These are phyloP conservation scores for Trametes pubescens DNA, from an alignment of 1,284 basidiomycete species.

Conservation along the genomic window DNA sequence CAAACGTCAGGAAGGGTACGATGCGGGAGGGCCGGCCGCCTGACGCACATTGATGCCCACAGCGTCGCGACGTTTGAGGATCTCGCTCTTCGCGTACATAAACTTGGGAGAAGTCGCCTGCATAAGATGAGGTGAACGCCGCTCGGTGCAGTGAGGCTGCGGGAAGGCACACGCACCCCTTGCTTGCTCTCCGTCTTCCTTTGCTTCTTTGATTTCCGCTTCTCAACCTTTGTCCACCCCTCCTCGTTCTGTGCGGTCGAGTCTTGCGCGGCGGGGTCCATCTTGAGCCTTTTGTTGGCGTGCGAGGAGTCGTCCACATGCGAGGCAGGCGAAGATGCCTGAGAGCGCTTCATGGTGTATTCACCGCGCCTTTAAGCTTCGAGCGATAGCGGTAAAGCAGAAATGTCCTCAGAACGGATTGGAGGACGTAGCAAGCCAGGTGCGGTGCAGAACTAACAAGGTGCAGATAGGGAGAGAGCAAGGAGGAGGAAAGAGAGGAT, in stretches of 20 bases:
- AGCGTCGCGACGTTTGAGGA: slow-evolving; percentile 72
- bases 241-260: slow-evolving; percentile 33
- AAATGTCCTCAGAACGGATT: not conserved
- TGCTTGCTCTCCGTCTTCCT: slow-evolving; percentile 62
- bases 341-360: slow-evolving; percentile 30
- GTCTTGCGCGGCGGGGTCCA: slow-evolving; percentile 12
- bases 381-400: not conserved
- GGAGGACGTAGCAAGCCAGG: not conserved
- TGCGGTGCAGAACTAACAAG: too few relatives aligned
- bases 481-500: too few relatives aligned
- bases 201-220: slow-evolving; percentile 62
- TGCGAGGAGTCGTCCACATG: not conserved
- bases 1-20: not conserved
- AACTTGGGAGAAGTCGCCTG: slow-evolving; percentile 76
- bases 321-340: slow-evolving; percentile 14
- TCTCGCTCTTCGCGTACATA: slow-evolving; percentile 81
- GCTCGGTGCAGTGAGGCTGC: slow-evolving; percentile 17
- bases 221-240: slow-evolving; percentile 80
- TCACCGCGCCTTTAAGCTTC: not conserved
- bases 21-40: not conserved
- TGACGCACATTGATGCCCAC: slow-evolving; percentile 76
- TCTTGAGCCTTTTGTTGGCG: slow-evolving; percentile 23
- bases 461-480: too few relatives aligned
- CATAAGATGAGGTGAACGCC: not conserved
- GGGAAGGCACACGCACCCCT: slow-evolving; percentile 66